Evolutionary conservation across 306 rosid genomes (phyloP).

Genomic region (Glycine tomentella): DNA sequence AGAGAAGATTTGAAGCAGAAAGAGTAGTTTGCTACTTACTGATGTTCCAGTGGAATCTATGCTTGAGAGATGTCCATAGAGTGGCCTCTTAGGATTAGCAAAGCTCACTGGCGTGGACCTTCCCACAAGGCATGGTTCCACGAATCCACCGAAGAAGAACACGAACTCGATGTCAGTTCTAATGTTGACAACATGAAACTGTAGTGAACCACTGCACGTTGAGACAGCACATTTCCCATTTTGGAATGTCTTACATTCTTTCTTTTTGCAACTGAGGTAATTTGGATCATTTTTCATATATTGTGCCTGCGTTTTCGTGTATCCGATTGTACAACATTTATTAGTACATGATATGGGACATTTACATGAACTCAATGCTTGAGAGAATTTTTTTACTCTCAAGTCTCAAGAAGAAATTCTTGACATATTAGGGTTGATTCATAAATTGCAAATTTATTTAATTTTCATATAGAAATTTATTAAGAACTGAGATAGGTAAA

Average conservation of each 20-base stretch:
- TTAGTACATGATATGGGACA: not conserved
- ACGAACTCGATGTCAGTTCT: conserved; percentile 83
- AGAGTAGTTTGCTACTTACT: conserved; percentile 46
- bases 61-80: conserved; percentile 75
- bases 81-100: conserved; percentile 73
- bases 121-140: conserved; percentile 60
- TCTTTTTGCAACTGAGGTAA: conserved; percentile 71
- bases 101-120: conserved; percentile 61
- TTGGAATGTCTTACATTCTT: conserved; percentile 51
- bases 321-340: not conserved
- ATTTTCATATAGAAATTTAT: not conserved
- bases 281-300: conserved; percentile 66
- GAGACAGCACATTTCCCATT: conserved; percentile 49
- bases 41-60: conserved; percentile 73
- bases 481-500: not conserved
- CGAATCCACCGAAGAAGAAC: conserved; percentile 74
- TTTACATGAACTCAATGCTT: not conserved
- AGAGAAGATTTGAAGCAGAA: not conserved
- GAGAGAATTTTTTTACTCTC: not conserved
- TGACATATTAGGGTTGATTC: not conserved
- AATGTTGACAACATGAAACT: conserved; percentile 85
- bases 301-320: conserved; percentile 58
- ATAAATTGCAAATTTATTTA: not conserved
- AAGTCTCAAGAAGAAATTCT: not conserved
- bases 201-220: conserved; percentile 70